phyloP scores from a whole-genome alignment of 1,139 yeast genomes.

The Lizanozyma gosingica region DNA sequence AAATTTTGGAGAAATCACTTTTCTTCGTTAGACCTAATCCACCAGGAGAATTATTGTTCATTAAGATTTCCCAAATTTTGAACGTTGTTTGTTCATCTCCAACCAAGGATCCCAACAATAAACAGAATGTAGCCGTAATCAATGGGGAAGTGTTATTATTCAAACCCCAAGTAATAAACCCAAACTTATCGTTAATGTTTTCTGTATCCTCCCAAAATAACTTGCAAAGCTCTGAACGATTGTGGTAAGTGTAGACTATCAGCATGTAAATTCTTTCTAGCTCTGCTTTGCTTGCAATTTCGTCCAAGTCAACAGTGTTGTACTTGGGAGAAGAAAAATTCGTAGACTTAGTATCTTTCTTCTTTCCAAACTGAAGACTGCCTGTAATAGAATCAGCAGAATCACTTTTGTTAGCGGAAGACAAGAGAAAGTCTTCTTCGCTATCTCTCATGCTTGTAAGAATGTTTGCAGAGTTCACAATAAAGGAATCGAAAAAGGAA shows the following conservation, averaged over 20 bases:
- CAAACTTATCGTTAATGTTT: constrained; percentile 34
- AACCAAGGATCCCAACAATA: constrained; percentile 68
- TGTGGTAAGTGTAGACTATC: constrained; percentile 59
- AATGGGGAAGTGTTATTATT: constrained; percentile 70
- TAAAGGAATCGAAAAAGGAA: constrained; percentile 49
- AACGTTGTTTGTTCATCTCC: constrained; percentile 35
- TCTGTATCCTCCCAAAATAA: constrained; percentile 70
- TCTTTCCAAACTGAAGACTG: neutral
- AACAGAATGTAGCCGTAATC: constrained; percentile 75
- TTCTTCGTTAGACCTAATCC: constrained; percentile 14
- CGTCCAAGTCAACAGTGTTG: constrained; percentile 34
- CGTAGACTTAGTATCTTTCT: constrained; percentile 1
- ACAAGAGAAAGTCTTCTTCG: constrained; percentile 74
- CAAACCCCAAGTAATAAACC: constrained; percentile 84
- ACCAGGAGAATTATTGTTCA: constrained; percentile 18
- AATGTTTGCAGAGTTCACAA: constrained; percentile 68
- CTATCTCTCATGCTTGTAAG: constrained; percentile 72
- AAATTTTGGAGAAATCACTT: constrained; percentile 37
- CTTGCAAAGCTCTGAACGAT: constrained; percentile 49
- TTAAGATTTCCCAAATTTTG: constrained; percentile 33
- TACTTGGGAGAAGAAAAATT: constrained; percentile 11
- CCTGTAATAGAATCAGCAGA: neutral
- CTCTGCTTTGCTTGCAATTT: constrained; percentile 65
- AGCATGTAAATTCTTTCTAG: constrained; percentile 81
- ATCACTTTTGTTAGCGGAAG: constrained; percentile 24